A percentile compares a stretch with the other conserved stretches of the same genome.
Conservation (phyloP, 345 rosid genomes). For the Pugionium cornutum region DNA sequence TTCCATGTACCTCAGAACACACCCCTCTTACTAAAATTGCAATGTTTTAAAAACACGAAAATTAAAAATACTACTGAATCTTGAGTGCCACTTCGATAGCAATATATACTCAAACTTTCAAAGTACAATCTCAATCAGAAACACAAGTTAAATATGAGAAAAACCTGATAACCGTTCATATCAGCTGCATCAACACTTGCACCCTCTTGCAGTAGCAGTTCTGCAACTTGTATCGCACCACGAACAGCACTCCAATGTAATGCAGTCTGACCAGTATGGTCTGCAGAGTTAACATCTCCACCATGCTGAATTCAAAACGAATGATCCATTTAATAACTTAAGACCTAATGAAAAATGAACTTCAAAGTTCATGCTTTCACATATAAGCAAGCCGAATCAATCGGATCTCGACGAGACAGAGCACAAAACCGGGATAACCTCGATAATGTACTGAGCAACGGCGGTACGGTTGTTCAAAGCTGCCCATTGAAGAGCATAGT, state of each 20-base stretch:
- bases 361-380: too few relatives aligned
- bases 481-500: conserved; percentile 88
- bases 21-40: conserved; percentile 7
- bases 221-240: conserved; percentile 84
- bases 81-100: too few relatives aligned
- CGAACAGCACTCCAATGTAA: conserved; percentile 99
- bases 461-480: conserved; percentile 82
- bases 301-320: too few relatives aligned
- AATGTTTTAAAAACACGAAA: not conserved
- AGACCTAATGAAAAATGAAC: too few relatives aligned
- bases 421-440: conserved; percentile 39
- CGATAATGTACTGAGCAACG: conserved; percentile 77
- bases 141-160: not conserved
- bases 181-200: conserved; percentile 77
- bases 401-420: too few relatives aligned
- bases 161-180: conserved; percentile 92
- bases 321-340: too few relatives aligned
- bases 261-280: conserved; percentile 93
- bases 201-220: conserved; percentile 84
- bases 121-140: not conserved
- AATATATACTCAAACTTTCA: not conserved
- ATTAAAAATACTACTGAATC: not conserved
- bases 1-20: conserved; percentile 10
- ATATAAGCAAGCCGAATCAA: too few relatives aligned
- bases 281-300: conserved; percentile 59